Evolutionary conservation across 768 basidiomycete genomes (phyloP).

Genomic region (Suillus weaverae): DNA sequence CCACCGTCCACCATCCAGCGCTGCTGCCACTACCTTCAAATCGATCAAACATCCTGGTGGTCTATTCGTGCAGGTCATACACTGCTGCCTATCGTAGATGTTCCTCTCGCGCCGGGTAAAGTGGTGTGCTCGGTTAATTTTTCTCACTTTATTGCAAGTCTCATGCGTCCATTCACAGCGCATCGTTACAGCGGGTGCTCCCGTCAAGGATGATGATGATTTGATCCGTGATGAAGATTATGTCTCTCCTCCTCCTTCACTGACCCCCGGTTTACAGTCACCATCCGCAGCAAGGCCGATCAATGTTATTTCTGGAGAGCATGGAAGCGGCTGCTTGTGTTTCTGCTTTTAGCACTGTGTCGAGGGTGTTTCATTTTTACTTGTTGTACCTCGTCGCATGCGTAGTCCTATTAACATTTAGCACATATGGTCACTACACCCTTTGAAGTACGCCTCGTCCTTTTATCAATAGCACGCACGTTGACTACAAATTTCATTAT

Average conservation of each 20-base stretch:
- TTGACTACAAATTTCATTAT: not conserved
- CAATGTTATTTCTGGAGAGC: not conserved
- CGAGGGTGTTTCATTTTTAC: not conserved
- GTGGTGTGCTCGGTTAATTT: not conserved
- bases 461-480: not conserved
- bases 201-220: not conserved
- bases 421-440: not conserved
- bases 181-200: too few species aligned
- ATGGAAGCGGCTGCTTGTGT: not conserved
- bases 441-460: too few species aligned
- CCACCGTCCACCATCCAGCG: not conserved
- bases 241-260: not conserved
- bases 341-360: not conserved
- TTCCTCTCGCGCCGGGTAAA: not conserved
- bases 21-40: not conserved
- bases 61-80: too few species aligned
- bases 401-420: not conserved
- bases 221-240: not conserved
- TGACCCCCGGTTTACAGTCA: not conserved
- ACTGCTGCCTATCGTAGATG: not conserved
- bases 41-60: too few species aligned
- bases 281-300: not conserved
- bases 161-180: not conserved
- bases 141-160: not conserved
- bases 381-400: not conserved